phyloP scores from a whole-genome alignment of 1,139 yeast species.

The Cylindricascospora bacillispora region DNA sequence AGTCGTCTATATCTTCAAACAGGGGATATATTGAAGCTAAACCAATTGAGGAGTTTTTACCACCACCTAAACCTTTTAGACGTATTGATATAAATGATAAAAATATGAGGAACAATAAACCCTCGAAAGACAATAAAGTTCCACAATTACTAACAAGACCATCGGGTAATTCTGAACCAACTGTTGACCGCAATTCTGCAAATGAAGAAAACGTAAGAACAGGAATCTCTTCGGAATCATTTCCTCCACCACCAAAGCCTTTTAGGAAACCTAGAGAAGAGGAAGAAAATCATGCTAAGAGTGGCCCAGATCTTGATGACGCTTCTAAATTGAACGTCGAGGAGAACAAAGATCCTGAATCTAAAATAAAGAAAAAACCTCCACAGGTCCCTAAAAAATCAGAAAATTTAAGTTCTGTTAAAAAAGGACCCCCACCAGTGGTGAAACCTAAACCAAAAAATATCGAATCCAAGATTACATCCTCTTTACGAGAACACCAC shows the following conservation, averaged over 20 bases:
- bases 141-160: too few relatives aligned
- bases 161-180: too few relatives aligned
- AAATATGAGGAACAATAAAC: slow-evolving; percentile 1
- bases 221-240: too few relatives aligned
- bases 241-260: slow-evolving; percentile 17
- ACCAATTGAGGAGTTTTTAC: too few relatives aligned
- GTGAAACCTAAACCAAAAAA: slow-evolving; percentile 19
- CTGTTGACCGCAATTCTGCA: too few relatives aligned
- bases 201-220: too few relatives aligned
- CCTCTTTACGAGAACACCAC: too few relatives aligned
- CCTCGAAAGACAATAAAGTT: not conserved
- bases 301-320: not conserved
- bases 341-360: too few relatives aligned
- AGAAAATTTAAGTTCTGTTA: slow-evolving; percentile 1
- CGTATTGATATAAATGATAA: not conserved
- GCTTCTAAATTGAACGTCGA: too few relatives aligned
- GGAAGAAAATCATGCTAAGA: not conserved
- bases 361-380: too few relatives aligned
- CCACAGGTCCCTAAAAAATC: slow-evolving; percentile 1
- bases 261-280: slow-evolving; percentile 2
- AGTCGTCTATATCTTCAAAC: too few relatives aligned
- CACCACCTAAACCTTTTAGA: slow-evolving; percentile 13
- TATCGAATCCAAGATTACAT: slow-evolving; percentile 3
- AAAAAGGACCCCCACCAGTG: slow-evolving; percentile 13
- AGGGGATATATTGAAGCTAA: too few relatives aligned